Evolutionary conservation across 2,329 filamentous ascomycete genomes (phyloP), one percentile per base, ranked within the genome.

Genomic region (Sarocladiaceae sp.): DNA sequence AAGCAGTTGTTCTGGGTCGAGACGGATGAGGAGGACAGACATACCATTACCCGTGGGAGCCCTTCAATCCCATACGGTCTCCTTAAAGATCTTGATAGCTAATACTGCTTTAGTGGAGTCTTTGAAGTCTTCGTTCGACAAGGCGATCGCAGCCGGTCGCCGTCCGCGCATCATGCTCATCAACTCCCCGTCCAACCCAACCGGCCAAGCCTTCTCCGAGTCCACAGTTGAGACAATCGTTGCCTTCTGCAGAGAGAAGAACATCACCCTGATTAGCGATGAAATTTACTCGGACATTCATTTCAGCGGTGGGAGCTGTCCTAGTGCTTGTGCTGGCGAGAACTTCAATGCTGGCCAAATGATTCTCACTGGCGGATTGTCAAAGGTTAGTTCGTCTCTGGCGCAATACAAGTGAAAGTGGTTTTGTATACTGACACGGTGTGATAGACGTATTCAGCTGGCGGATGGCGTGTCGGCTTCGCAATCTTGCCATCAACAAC

Each of bases 241-340:
- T 3, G n/a, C 12, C 3, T 47, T 47, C 17, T 47, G 42, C 42
- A 10, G n/a, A 5, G 29, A 28, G 10, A 23, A 28, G 12, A 18
- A 47, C 23, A 47, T 47, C 7, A 47, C 15, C 5, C 42, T 47
- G 3, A 28, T 47, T 7, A 47, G 42, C 17, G 42, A 47, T 28
- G 42, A 47, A 17, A 47, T 47, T 28, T 47, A 47, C 25, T 47
- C 42, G 10, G 42, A 47, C 22, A 47, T 47, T n/a, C 7, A 12
- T 12, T 47, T 47, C 20, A 26, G 8, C 3, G 20, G 20, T 47
- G 42, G 20, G 7, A n/a, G 25, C 11, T 25, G 25, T 28, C 8
- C 18, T 12, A 33, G 8, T 15, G 29, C 29, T 8, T 15, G 10
- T 33, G 15, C 29, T 15, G 15, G 29, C 8, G 10, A 47, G 5